These are phyloP conservation scores for Triticum timopheevii DNA, from an alignment of 176 grass and related monocot species.

Conservation along the genomic window DNA sequence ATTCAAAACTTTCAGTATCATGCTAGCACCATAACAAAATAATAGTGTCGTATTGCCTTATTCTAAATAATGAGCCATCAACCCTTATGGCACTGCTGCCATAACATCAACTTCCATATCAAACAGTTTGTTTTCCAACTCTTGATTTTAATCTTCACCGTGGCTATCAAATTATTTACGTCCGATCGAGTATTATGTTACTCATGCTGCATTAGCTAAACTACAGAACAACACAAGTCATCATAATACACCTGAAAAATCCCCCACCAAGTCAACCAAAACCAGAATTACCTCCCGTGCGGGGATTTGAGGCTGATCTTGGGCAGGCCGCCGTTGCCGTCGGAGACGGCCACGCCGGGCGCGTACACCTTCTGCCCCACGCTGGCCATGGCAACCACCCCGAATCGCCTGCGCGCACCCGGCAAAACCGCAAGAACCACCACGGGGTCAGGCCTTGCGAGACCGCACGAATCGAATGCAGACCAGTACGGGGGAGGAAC, in stretches of 20 bases:
- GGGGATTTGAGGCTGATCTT: constrained; percentile 77
- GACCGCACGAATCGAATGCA: not conserved
- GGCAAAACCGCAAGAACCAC: not conserved
- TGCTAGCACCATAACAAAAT: not conserved
- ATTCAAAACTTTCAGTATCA: not conserved
- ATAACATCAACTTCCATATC: not conserved
- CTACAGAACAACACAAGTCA: not conserved
- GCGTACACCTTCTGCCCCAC: constrained; percentile 64
- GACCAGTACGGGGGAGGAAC: not conserved
- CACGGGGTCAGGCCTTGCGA: not conserved
- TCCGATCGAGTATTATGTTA: not conserved
- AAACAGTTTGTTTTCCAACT: not conserved
- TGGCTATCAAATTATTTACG: not conserved
- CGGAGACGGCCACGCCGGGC: constrained; percentile 59
- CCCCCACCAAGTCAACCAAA: not conserved
- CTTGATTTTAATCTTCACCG: not conserved
- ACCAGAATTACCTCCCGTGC: constrained; percentile 57
- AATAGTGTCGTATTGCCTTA: not conserved
- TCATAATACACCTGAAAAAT: not conserved
- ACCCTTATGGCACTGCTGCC: not conserved
- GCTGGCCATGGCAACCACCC: constrained; percentile 53
- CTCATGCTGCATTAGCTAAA: not conserved
- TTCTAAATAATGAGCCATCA: not conserved
- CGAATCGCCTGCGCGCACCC: constrained; percentile 41
- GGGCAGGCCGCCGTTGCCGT: constrained; percentile 76